phyloP scores from a whole-genome alignment of 2,329 filamentous ascomycete species.

The Alternaria sp. region DNA sequence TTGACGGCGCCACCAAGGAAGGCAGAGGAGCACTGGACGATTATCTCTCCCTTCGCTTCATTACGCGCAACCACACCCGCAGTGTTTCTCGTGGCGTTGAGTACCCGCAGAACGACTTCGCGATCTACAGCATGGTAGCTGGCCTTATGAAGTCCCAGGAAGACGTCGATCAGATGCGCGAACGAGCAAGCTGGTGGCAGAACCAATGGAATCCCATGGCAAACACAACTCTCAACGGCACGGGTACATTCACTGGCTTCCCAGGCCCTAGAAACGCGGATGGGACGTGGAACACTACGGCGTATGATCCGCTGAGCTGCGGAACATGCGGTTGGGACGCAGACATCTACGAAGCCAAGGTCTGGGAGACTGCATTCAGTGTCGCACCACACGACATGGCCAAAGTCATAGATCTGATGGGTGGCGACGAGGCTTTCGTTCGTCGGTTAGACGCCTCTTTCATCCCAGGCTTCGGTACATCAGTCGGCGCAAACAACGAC shows the following conservation, averaged over 20 bases:
- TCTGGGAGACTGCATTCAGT: slow-evolving; percentile 73
- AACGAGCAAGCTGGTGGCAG: slow-evolving; percentile 67
- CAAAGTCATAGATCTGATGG: slow-evolving; percentile 45
- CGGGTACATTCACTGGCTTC: slow-evolving; percentile 64
- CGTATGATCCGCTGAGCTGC: slow-evolving; percentile 62
- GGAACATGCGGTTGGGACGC: slow-evolving; percentile 23
- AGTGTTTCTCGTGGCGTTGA: slow-evolving; percentile 44
- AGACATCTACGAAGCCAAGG: slow-evolving; percentile 69
- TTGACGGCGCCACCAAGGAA: slow-evolving; percentile 33
- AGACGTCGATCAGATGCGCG: slow-evolving; percentile 58
- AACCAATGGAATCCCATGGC: slow-evolving; percentile 61
- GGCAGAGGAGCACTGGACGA: slow-evolving; percentile 29
- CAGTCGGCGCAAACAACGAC: slow-evolving; percentile 12
- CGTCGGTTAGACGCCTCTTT: slow-evolving; percentile 50
- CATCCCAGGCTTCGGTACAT: slow-evolving; percentile 40
- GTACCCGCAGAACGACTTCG: slow-evolving; percentile 51
- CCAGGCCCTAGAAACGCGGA: slow-evolving; percentile 71
- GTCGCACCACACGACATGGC: slow-evolving; percentile 50
- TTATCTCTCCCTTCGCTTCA: slow-evolving; percentile 43
- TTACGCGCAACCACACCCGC: slow-evolving; percentile 42
- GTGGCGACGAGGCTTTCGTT: slow-evolving; percentile 44
- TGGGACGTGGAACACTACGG: slow-evolving; percentile 61
- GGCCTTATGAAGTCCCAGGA: slow-evolving; percentile 59
- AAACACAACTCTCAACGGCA: slow-evolving; percentile 40
- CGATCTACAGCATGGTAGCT: slow-evolving; percentile 66